A percentile compares a stretch with the other conserved stretches of the same genome.
Conservation (phyloP, 495 filamentous ascomycete species). For the Neurospora sp. region DNA sequence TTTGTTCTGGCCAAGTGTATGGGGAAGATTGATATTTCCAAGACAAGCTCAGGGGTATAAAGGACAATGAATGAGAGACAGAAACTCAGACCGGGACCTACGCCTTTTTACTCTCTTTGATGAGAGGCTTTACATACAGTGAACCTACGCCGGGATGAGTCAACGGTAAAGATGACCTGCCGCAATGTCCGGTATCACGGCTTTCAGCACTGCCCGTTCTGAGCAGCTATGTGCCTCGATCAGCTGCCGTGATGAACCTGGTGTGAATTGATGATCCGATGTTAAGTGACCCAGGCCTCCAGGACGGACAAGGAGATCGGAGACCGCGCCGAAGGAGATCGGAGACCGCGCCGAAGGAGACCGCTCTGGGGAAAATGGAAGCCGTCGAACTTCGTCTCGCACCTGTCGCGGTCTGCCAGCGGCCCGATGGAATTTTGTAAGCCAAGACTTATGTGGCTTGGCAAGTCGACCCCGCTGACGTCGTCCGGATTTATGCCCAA, state of each 20-base stretch:
- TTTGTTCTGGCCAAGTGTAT: not conserved
- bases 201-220: not conserved
- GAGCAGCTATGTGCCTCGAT: not conserved
- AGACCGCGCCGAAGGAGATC: not conserved
- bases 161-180: constrained; percentile 1
- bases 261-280: not conserved
- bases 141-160: not conserved
- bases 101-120: not conserved
- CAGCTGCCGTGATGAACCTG: not conserved
- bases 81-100: constrained; percentile 4
- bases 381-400: not conserved
- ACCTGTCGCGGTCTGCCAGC: not conserved
- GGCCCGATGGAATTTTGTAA: not conserved
- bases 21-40: not conserved
- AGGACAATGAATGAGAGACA: not conserved
- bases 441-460: not conserved
- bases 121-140: not conserved
- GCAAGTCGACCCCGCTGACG: constrained; percentile 4
- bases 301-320: not conserved
- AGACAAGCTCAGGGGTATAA: not conserved
- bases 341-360: not conserved
- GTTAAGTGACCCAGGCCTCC: not conserved
- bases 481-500: constrained; percentile 2
- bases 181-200: not conserved
- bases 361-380: not conserved